These are phyloP conservation scores for Yamadazyma songkhlaensis DNA, from an alignment of 1,139 yeast species.

Conservation along the genomic window DNA sequence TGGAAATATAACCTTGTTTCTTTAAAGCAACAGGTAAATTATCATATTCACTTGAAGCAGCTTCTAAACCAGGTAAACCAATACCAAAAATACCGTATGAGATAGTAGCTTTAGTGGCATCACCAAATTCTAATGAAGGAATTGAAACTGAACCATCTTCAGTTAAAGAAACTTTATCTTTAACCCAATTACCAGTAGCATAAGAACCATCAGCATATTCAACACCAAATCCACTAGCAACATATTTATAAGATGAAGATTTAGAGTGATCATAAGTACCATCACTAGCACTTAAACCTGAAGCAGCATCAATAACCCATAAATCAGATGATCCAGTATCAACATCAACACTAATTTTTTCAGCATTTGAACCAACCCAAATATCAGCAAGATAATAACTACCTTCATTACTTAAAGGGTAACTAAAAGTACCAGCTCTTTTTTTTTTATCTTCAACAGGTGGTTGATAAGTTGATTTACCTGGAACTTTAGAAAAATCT, in stretches of 20 bases:
- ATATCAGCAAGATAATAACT: slow-evolving; percentile 49
- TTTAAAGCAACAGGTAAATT: slow-evolving; percentile 28
- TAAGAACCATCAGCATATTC: slow-evolving; percentile 57
- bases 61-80: slow-evolving; percentile 27
- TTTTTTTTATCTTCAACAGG: not conserved
- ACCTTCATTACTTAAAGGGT: slow-evolving; percentile 37
- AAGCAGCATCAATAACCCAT: slow-evolving; percentile 27
- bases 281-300: slow-evolving; percentile 10
- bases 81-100: slow-evolving; percentile 49
- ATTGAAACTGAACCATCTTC: slow-evolving; percentile 6
- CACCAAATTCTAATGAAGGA: slow-evolving; percentile 7
- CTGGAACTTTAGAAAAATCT: slow-evolving; percentile 7
- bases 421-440: slow-evolving; percentile 17
- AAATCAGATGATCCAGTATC: slow-evolving; percentile 51
- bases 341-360: slow-evolving; percentile 31
- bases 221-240: slow-evolving; percentile 37
- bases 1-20: slow-evolving; percentile 23
- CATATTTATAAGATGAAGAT: slow-evolving; percentile 28
- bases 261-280: slow-evolving; percentile 13
- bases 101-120: slow-evolving; percentile 5
- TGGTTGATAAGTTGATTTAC: not conserved
- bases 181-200: slow-evolving; percentile 62
- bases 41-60: slow-evolving; percentile 15
- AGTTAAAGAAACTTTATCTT: slow-evolving; percentile 32
- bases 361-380: slow-evolving; percentile 30